Evolutionary conservation across 495 filamentous ascomycete species (phyloP), one percentile per base, ranked within the genome.

Genomic region (Neurospora tetrasperma): DNA sequence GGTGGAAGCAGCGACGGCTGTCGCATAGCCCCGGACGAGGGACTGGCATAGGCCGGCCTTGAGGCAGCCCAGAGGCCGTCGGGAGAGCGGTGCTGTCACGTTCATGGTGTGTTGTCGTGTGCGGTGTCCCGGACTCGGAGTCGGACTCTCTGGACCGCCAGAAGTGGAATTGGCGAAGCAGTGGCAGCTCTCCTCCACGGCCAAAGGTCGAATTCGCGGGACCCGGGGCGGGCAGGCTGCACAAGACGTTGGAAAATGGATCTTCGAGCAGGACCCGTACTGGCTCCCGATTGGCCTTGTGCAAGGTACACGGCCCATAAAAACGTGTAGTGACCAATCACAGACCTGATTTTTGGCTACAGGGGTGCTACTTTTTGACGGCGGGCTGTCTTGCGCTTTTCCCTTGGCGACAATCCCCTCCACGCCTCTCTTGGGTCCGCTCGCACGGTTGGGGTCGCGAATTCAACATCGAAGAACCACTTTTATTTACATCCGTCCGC

Each of bases 51-150:
- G 77, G 73, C 87, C 79, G 31, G 87, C 83, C 82, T 89, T 89
- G 81, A 90, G 88, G 83, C 88, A 89, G 87, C 87, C 86, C 84
- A 91, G 83, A 73, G 87, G 90, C 89, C 89, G 89, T 80, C 89
- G 71, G 68, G 72, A 79, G 71, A 86, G 81, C 74, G 83, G 82
- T 73, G 86, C 79, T 62, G 54, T 62, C 70, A 82, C 83, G 79
- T 90, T 89, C 91, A 92, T 92, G 70, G 76, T 83, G 78, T 48
- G 68, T 75, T 48, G 62, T 75, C 35, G 70, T 59, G 20, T 73
- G 72, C 76, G 44, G 54, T 75, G 31, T 62, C n/a, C 71, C 72
- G 39, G 73, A 73, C 31, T 72, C 59, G 41, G 40, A 68, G 27
- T 73, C 66, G 71, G 31, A 41, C 69, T 42, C 20, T 18, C 39